These are phyloP conservation scores for Didymella pinodella DNA, from an alignment of 2,329 filamentous ascomycete species.

Conservation along the genomic window DNA sequence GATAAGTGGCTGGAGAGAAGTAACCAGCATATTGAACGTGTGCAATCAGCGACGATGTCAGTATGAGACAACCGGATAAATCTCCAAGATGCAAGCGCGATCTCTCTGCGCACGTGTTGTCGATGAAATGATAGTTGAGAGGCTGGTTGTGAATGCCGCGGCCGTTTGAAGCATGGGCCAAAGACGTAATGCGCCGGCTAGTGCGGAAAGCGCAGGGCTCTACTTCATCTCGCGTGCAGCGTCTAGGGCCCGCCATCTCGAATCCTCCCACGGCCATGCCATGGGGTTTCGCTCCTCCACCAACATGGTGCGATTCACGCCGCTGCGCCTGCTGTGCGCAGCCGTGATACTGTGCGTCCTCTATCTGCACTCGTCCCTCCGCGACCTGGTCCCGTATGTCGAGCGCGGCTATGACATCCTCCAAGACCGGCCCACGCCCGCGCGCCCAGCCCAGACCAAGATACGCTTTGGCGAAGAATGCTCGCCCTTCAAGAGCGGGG, in stretches of 20 bases:
- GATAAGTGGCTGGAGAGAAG: not conserved
- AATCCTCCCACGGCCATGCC: conserved; percentile 14
- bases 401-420: conserved; percentile 46
- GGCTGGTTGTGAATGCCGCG: conserved; percentile 13
- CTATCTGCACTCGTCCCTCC: conserved; percentile 34
- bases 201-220: conserved; percentile 4
- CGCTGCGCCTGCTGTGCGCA: conserved; percentile 45
- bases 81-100: not conserved
- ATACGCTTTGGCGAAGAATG: conserved; percentile 43
- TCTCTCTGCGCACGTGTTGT: not conserved
- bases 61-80: not conserved
- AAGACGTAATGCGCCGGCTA: conserved; percentile 15
- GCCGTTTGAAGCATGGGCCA: conserved; percentile 1
- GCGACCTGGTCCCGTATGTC: conserved; percentile 35
- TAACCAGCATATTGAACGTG: not conserved
- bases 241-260: conserved; percentile 6
- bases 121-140: not conserved
- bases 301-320: conserved; percentile 50
- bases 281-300: conserved; percentile 30
- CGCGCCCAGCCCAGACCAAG: conserved; percentile 29
- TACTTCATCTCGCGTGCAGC: conserved; percentile 15
- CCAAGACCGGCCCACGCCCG: conserved; percentile 35
- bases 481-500: conserved; percentile 43
- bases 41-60: not conserved
- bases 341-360: conserved; percentile 35